Conservation (phyloP, 2,329 filamentous ascomycete genomes). For the Geoglossum cookeanum region DNA sequence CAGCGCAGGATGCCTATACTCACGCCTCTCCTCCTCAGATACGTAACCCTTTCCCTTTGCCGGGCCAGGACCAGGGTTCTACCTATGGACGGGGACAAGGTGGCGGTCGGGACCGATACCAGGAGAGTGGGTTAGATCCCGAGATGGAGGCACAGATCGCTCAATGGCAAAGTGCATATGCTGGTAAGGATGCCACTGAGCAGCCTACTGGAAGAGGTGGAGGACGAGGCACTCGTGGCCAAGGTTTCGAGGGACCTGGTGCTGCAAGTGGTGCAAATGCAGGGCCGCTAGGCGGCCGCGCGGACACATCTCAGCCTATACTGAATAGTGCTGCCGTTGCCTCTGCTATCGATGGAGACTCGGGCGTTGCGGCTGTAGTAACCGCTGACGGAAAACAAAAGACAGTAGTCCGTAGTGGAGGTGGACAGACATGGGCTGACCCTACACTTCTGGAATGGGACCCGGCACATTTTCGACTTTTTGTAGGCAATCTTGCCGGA, state of each 20-base stretch:
- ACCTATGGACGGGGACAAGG: constrained; percentile 18
- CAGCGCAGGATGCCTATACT: constrained; percentile 26
- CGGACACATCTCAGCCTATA: background rate
- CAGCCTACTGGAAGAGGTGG: constrained; percentile 14
- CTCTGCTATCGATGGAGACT: constrained; percentile 27
- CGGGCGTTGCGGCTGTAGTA: constrained; percentile 23
- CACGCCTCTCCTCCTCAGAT: constrained; percentile 42
- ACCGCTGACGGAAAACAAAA: constrained; percentile 45
- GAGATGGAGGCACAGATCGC: constrained; percentile 84
- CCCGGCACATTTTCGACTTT: constrained; percentile 79
- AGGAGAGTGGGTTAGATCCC: constrained; percentile 36
- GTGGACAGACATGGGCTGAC: constrained; percentile 86
- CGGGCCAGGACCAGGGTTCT: constrained; percentile 25
- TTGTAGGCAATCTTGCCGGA: constrained; percentile 89
- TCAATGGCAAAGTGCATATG: constrained; percentile 86
- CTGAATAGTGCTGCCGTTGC: constrained; percentile 17
- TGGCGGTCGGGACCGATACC: constrained; percentile 27
- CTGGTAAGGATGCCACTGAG: constrained; percentile 36
- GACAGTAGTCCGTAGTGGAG: constrained; percentile 74
- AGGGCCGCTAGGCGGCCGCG: constrained; percentile 21
- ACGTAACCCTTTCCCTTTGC: constrained; percentile 60
- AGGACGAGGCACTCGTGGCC: constrained; percentile 22
- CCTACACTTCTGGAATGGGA: constrained; percentile 86
- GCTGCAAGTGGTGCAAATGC: constrained; percentile 26
- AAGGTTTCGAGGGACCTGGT: constrained; percentile 11